phyloP scores from a whole-genome alignment of 1,139 yeast species.

The Diutina pseudorugosa region DNA sequence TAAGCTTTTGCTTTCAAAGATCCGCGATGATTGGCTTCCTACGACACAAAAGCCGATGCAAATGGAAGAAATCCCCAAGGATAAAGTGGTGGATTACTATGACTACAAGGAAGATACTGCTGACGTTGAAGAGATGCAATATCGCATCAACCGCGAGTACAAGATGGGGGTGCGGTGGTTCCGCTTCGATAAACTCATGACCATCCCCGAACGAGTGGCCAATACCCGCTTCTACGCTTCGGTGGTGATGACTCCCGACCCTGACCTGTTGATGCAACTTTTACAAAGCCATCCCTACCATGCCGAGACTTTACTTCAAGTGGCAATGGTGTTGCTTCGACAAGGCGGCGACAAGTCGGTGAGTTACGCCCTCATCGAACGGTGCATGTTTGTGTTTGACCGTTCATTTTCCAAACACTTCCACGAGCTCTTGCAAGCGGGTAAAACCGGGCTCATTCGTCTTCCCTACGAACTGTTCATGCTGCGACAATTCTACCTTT shows the following conservation, averaged over 20 bases:
- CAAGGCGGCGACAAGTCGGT: conserved; percentile 65
- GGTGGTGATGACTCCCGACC: conserved; percentile 61
- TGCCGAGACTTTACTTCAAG: conserved; percentile 68
- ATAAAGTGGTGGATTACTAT: conserved; percentile 29
- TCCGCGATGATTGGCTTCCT: conserved; percentile 77
- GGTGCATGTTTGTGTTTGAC: conserved; percentile 71
- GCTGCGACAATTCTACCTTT: conserved; percentile 67
- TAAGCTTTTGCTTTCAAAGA: conserved; percentile 54
- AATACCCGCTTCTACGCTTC: conserved; percentile 55
- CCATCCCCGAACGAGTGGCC: conserved; percentile 29
- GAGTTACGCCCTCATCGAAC: conserved; percentile 61
- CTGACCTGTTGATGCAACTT: conserved; percentile 47
- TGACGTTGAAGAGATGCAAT: conserved; percentile 16
- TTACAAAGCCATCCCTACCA: conserved; percentile 60
- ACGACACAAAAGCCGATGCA: conserved; percentile 48
- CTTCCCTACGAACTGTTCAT: conserved; percentile 66
- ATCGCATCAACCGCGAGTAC: conserved; percentile 26
- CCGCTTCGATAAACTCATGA: conserved; percentile 31
- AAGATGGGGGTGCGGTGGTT: conserved; percentile 44
- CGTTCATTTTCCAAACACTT: conserved; percentile 32
- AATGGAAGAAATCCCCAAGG: conserved; percentile 42
- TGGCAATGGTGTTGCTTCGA: conserved; percentile 60
- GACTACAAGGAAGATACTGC: conserved; percentile 23
- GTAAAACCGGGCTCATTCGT: conserved; percentile 49
- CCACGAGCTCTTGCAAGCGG: conserved; percentile 34